phyloP scores from a whole-genome alignment of 2,329 filamentous ascomycete genomes.

The Trichothecium roseum region DNA sequence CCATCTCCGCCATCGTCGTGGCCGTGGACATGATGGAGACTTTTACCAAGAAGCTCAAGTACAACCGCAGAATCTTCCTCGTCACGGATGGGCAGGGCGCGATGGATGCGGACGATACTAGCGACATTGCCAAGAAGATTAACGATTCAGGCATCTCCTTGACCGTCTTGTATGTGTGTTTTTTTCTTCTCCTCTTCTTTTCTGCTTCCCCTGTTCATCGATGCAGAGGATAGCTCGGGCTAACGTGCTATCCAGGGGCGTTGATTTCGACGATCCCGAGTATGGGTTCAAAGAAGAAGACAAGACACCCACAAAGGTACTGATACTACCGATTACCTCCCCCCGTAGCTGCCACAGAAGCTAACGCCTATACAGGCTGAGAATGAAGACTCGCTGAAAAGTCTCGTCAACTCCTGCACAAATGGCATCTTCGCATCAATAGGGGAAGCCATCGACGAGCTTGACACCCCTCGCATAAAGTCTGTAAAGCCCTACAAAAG shows the following conservation, averaged over 20 bases:
- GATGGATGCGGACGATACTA: slow-evolving; percentile 63
- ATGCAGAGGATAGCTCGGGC: too few species aligned
- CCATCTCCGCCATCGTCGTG: slow-evolving; percentile 77
- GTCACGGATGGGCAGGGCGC: slow-evolving; percentile 70
- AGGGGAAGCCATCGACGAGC: slow-evolving; percentile 71
- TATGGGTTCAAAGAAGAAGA: slow-evolving; percentile 88
- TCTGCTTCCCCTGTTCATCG: too few species aligned
- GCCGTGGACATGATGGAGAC: slow-evolving; percentile 77
- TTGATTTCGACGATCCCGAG: slow-evolving; percentile 87
- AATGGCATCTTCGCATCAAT: slow-evolving; percentile 73
- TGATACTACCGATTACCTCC: too few species aligned
- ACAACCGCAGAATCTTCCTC: slow-evolving; percentile 66
- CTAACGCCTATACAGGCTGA: slow-evolving; percentile 21
- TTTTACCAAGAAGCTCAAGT: slow-evolving; percentile 75
- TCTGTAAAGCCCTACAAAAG: slow-evolving; percentile 62
- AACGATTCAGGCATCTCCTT: slow-evolving; percentile 70
- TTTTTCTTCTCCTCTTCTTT: not conserved
- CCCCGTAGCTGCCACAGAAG: too few species aligned
- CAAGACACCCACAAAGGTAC: slow-evolving; percentile 63
- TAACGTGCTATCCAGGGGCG: slow-evolving; percentile 45
- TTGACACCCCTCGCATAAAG: slow-evolving; percentile 70
- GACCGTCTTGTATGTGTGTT: slow-evolving; percentile 56
- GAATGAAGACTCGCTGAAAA: slow-evolving; percentile 62
- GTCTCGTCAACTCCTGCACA: slow-evolving; percentile 55
- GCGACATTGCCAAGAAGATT: slow-evolving; percentile 62